A percentile compares a stretch with the other conserved stretches of the same genome.
phyloP scores from a whole-genome alignment of 1,139 yeast species.

The Blastobotrys ciferrii region DNA sequence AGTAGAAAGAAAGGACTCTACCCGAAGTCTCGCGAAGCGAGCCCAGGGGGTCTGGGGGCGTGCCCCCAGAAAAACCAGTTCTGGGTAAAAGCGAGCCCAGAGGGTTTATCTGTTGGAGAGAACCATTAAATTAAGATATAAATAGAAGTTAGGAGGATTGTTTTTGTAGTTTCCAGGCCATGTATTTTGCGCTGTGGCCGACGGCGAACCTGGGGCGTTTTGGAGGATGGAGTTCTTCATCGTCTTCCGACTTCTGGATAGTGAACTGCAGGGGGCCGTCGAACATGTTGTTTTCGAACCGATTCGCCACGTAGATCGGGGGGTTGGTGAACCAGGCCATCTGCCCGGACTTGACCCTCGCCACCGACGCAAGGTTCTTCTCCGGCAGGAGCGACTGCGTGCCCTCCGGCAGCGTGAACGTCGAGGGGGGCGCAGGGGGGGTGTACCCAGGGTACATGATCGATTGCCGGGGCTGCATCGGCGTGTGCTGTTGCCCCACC shows the following conservation, averaged over 20 bases:
- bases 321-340: constrained; percentile 81
- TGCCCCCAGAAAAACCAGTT: no score
- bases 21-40: no score
- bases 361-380: constrained; percentile 28
- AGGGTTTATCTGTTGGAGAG: no score
- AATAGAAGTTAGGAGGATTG: neutral
- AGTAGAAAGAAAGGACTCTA: no score
- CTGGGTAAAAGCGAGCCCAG: no score
- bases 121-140: neutral
- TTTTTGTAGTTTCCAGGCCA: constrained; percentile 57
- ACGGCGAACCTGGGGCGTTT: constrained; percentile 20
- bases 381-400: constrained; percentile 28
- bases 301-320: constrained; percentile 57
- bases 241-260: constrained; percentile 13
- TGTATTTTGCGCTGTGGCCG: constrained; percentile 69
- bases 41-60: no score
- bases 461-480: constrained; percentile 18
- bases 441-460: constrained; percentile 26
- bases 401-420: constrained; percentile 31
- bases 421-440: constrained; percentile 27
- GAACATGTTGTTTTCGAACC: constrained; percentile 36
- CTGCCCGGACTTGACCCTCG: constrained; percentile 35
- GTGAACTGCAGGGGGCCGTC: constrained; percentile 11
- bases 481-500: constrained; percentile 4
- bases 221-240: constrained; percentile 6